phyloP scores from a whole-genome alignment of 2,329 filamentous ascomycete genomes.

The Hypoxylon sp. region DNA sequence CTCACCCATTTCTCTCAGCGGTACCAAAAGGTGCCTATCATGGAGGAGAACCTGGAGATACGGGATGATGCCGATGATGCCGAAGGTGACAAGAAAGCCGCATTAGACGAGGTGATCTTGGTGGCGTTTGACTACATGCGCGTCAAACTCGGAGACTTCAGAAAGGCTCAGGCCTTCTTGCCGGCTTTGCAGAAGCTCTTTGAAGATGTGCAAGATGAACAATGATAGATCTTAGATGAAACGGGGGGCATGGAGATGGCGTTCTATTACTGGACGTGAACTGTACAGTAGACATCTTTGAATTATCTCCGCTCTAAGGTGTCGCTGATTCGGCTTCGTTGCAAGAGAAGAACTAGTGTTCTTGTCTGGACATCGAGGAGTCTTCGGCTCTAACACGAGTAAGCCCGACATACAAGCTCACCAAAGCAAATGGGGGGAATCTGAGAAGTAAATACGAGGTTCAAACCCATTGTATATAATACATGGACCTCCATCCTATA shows the following conservation, averaged over 20 bases:
- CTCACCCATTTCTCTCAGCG: slow-evolving; percentile 96
- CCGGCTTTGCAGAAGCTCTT: slow-evolving; percentile 54
- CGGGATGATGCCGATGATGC: slow-evolving; percentile 48
- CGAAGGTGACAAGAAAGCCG: slow-evolving; percentile 55
- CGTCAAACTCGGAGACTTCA: slow-evolving; percentile 63
- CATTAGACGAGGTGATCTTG: slow-evolving; percentile 70
- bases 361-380: neutral
- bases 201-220: slow-evolving; percentile 41
- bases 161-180: slow-evolving; percentile 54
- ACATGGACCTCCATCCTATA: neutral
- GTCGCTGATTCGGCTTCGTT: neutral
- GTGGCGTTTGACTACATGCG: slow-evolving; percentile 87
- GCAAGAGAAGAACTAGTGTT: neutral
- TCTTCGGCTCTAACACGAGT: neutral
- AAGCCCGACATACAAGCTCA: neutral
- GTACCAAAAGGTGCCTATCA: slow-evolving; percentile 81
- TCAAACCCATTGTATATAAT: neutral
- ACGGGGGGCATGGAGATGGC: slow-evolving; percentile 1
- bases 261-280: neutral
- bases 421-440: neutral
- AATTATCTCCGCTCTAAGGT: neutral
- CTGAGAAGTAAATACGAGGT: neutral
- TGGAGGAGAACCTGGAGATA: slow-evolving; percentile 57
- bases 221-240: slow-evolving; percentile 21
- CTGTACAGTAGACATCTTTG: neutral